phyloP scores from a whole-genome alignment of 2,329 filamentous ascomycete genomes.

The Venturiaceae sp. region DNA sequence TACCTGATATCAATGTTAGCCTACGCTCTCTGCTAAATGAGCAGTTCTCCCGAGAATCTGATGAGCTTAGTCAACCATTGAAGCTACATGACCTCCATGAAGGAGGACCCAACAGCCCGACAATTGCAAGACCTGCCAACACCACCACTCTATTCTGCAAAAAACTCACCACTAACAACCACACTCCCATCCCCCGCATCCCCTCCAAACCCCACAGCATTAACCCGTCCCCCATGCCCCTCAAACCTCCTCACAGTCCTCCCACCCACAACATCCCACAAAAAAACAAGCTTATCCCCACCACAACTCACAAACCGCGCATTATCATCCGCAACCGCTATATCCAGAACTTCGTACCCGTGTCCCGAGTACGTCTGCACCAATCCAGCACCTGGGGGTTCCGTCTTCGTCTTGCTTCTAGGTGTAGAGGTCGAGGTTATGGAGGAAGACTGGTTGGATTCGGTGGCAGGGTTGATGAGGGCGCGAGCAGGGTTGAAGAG shows the following conservation, averaged over 20 bases:
- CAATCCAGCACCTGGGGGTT: constrained; percentile 31
- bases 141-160: background rate
- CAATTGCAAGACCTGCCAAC: too few species aligned
- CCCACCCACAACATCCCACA: constrained; percentile 86
- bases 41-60: too few species aligned
- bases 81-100: too few species aligned
- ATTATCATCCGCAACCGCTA: constrained; percentile 67
- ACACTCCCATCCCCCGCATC: constrained; percentile 54
- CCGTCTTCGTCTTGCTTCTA: background rate
- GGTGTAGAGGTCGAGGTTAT: constrained; percentile 13
- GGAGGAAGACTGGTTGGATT: constrained; percentile 13
- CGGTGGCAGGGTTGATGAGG: constrained; percentile 14
- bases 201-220: constrained; percentile 70
- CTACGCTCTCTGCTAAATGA: background rate
- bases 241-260: constrained; percentile 66
- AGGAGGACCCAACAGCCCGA: too few species aligned
- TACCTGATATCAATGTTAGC: constrained; percentile 31
- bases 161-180: constrained; percentile 38
- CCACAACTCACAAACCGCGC: constrained; percentile 77
- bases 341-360: constrained; percentile 81
- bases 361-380: constrained; percentile 87
- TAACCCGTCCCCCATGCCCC: constrained; percentile 65
- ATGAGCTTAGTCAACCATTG: too few species aligned
- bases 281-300: constrained; percentile 81
- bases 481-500: constrained; percentile 69